Evolutionary conservation across 345 rosid species (phyloP), one percentile per base, ranked within the genome.

Genomic region (Kernera saxatilis): DNA sequence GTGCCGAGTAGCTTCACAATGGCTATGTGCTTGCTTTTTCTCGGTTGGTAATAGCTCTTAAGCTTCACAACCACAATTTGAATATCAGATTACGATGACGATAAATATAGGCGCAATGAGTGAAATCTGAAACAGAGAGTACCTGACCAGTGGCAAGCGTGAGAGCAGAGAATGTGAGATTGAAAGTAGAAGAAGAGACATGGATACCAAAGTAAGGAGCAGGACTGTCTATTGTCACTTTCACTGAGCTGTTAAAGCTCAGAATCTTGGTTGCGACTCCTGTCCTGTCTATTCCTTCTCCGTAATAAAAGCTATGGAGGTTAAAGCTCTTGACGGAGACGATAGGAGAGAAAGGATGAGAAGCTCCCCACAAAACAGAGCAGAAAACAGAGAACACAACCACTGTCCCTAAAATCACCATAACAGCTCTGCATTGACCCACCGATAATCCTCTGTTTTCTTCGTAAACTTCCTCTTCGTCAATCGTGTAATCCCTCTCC

Each of bases 131-230:
- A 44, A 52, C 9, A 45, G 36, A 22, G 32, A 15, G 4, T 83
- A 89, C 96, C 94, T 84, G 84, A 39, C 94, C 92, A 46, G 86
- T 82, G 35, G 92, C 95, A 10, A 92, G 81, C 0, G 84, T 40
- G 57, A 92, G 76, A 65, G 85, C 76, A 2, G 91, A 86, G 78
- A 84, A 89, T 29, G 86, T 78, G 45, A 92, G 85, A 45, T 86
- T 80, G 74, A 89, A 76, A 3, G 85, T 79, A 6, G 84, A 64
- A 51, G 92, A 80, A 77, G 83, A 84, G 57, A 89, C 92, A 67
- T 89, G 92, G 64, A 89, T 88, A 12, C 98, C 96, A 63, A 89
- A 92, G 82, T 88, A 81, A 12, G 89, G 78, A 45, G 94, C 96
- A 27, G 88, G 94, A 69, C 86, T 89, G 72, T 89, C 67, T 19